Percentiles rank a stretch among this genome's conserved stretches.
These are phyloP conservation scores for Panellus pusillus DNA, from an alignment of 768 basidiomycete genomes.

Conservation along the genomic window DNA sequence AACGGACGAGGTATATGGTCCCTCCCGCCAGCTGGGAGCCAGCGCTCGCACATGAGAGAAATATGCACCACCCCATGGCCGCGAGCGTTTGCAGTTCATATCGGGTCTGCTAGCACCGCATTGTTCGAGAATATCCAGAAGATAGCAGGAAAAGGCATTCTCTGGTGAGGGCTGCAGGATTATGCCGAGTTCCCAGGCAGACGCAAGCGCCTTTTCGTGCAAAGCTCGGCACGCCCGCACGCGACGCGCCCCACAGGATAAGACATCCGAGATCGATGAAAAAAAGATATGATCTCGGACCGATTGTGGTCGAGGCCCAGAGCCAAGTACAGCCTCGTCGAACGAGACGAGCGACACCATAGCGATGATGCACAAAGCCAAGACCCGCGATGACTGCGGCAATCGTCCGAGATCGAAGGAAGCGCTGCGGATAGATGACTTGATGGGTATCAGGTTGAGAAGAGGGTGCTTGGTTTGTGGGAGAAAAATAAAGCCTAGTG, in stretches of 20 bases:
- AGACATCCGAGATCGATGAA: background rate
- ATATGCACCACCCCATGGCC: conserved; percentile 11
- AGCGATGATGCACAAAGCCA: conserved; percentile 15
- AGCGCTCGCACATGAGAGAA: conserved; percentile 5
- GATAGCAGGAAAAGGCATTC: conserved; percentile 12
- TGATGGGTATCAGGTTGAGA: background rate
- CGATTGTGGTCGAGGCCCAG: conserved; percentile 3
- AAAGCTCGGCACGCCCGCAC: background rate
- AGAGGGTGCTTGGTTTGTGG: conserved; percentile 1
- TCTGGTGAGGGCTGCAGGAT: conserved; percentile 7
- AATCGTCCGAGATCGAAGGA: conserved; percentile 6
- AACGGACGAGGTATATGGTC: background rate
- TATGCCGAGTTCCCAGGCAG: conserved; percentile 7
- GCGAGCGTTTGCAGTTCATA: background rate
- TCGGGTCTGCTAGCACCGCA: background rate
- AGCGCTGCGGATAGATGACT: background rate
- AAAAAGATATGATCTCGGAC: conserved; percentile 1
- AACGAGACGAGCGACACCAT: conserved; percentile 4
- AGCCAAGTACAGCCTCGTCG: conserved; percentile 5
- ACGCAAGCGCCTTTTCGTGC: background rate
- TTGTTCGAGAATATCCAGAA: conserved; percentile 10
- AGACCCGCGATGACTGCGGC: conserved; percentile 2
- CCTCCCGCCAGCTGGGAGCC: background rate
- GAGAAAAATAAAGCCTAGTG: background rate
- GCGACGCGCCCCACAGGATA: conserved; percentile 5